phyloP scores from a whole-genome alignment of 1,139 yeast species.

The Blastobotrys serpentis region DNA sequence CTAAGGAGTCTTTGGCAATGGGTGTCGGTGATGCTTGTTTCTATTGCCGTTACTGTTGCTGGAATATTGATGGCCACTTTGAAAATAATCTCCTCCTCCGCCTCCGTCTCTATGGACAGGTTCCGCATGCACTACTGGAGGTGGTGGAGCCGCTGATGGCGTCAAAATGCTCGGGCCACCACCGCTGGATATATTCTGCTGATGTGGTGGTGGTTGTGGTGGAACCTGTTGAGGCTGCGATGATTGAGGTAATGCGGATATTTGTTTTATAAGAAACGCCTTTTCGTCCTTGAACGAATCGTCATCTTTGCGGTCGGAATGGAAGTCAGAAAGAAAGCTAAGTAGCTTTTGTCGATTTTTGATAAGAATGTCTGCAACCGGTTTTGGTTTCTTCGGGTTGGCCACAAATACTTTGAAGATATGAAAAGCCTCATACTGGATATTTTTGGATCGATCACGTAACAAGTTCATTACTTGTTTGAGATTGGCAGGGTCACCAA shows the following conservation, averaged over 20 bases:
- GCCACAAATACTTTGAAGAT: conserved; percentile 91
- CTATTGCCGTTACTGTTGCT: neutral
- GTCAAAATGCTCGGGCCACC: conserved; percentile 23
- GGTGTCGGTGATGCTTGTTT: conserved; percentile 3
- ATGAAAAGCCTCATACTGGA: conserved; percentile 88
- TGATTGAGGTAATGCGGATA: conserved; percentile 49
- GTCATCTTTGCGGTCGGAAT: conserved; percentile 59
- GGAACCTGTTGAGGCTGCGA: conserved; percentile 4
- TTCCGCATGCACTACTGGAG: conserved; percentile 28
- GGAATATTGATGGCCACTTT: conserved; percentile 1
- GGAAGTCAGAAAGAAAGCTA: conserved; percentile 62
- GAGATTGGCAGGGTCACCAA: conserved; percentile 76
- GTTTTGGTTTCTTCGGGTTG: conserved; percentile 83
- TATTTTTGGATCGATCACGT: conserved; percentile 84
- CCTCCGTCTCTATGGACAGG: conserved; percentile 22
- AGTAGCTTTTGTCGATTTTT: conserved; percentile 79
- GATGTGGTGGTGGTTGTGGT: conserved; percentile 9
- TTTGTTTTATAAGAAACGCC: conserved; percentile 73
- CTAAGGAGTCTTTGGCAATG: conserved; percentile 3
- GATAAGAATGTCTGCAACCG: conserved; percentile 73
- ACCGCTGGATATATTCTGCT: neutral
- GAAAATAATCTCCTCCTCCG: conserved; percentile 12
- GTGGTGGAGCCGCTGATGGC: conserved; percentile 22
- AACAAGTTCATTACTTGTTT: conserved; percentile 82
- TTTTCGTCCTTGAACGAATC: conserved; percentile 73